Percentiles rank a stretch among this genome's conserved stretches.
These are phyloP conservation scores for Apiospora malaysiana DNA, from an alignment of 2,329 filamentous ascomycete species.

Conservation along the genomic window DNA sequence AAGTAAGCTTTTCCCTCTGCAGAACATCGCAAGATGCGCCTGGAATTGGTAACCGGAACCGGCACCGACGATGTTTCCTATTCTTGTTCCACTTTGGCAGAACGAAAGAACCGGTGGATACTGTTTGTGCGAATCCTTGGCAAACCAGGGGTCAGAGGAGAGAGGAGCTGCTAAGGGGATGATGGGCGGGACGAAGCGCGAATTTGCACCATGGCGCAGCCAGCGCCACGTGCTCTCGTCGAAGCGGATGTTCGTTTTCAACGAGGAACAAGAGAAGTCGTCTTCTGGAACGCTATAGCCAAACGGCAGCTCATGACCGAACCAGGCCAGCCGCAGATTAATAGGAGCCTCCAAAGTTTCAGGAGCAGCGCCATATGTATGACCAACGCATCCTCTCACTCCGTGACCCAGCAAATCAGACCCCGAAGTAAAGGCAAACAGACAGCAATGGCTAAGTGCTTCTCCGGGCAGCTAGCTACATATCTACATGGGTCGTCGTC, in stretches of 20 bases:
- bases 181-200: constrained; percentile 1
- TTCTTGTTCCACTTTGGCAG: not conserved
- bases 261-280: not conserved
- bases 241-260: not conserved
- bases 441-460: not conserved
- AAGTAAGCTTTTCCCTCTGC: not conserved
- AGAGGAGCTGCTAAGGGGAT: not conserved
- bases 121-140: not conserved
- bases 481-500: not conserved
- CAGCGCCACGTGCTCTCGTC: not conserved
- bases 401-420: not conserved
- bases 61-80: not conserved
- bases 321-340: not conserved
- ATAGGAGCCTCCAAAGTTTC: not conserved
- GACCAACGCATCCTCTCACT: not conserved
- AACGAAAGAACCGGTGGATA: not conserved
- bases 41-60: not conserved
- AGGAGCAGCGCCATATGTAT: not conserved
- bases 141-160: not conserved
- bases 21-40: constrained; percentile 1
- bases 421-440: not conserved
- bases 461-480: not conserved
- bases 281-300: not conserved
- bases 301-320: not conserved
- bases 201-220: not conserved